Evolutionary conservation across 352 stramenopile genomes (phyloP).

Genomic region (Phytophthora ohioensis): DNA sequence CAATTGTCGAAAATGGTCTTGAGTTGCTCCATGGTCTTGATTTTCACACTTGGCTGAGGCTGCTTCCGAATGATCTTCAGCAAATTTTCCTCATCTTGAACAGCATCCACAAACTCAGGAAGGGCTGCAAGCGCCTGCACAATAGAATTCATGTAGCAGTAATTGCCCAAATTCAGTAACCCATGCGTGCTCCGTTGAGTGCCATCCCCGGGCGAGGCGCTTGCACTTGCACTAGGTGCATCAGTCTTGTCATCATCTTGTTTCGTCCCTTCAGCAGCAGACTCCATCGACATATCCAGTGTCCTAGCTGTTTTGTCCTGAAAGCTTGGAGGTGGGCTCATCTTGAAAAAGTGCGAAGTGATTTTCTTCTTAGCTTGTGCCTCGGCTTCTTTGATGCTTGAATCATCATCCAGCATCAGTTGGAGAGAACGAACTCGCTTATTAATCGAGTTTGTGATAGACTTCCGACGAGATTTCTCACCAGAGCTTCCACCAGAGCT

Average conservation of each 20-base stretch:
- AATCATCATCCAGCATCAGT: constrained; percentile 75
- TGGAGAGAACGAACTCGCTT: constrained; percentile 85
- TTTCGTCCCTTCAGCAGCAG: constrained; percentile 25
- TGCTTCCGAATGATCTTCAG: constrained; percentile 67
- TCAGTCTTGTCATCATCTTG: constrained; percentile 19
- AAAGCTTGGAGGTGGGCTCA: constrained; percentile 18
- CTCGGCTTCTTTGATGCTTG: constrained; percentile 21
- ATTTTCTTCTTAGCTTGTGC: constrained; percentile 39
- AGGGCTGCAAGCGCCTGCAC: constrained; percentile 83
- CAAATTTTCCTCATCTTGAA: constrained; percentile 68
- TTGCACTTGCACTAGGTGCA: constrained; percentile 6
- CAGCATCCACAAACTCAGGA: constrained; percentile 62
- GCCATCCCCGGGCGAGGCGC: constrained; percentile 19
- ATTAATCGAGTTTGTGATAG: constrained; percentile 50
- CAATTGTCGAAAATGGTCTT: constrained; percentile 58
- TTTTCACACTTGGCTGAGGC: constrained; percentile 33
- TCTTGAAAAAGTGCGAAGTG: constrained; percentile 59
- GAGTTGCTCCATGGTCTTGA: constrained; percentile 55
- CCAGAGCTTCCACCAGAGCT: constrained; percentile 20
- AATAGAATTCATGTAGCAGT: constrained; percentile 96
- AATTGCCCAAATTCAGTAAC: constrained; percentile 95
- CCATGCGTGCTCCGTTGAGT: constrained; percentile 74
- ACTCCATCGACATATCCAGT: constrained; percentile 43
- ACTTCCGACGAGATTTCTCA: constrained; percentile 39
- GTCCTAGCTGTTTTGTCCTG: constrained; percentile 15